Conservation (phyloP, 2,329 filamentous ascomycete genomes). For the Boeremia lycopersici region DNA sequence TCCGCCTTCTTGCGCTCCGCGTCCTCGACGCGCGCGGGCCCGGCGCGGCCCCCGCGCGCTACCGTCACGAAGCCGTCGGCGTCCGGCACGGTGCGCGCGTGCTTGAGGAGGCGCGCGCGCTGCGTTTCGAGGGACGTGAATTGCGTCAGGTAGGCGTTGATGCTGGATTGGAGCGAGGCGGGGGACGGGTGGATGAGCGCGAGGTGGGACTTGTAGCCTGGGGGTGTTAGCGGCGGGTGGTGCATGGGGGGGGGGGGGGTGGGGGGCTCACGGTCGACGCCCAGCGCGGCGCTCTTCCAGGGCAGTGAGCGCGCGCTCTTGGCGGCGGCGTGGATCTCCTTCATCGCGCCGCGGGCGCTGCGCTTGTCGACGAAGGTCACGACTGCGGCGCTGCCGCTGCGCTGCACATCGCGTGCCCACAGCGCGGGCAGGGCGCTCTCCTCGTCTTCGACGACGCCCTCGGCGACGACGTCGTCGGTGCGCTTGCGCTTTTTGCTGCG, state of each 20-base stretch:
- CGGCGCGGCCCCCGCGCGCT: conserved; percentile 71
- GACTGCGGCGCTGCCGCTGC: conserved; percentile 78
- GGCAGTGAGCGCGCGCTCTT: conserved; percentile 64
- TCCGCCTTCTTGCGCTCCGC: conserved; percentile 62
- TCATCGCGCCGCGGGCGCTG: conserved; percentile 77
- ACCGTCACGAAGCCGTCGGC: conserved; percentile 97
- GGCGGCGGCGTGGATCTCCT: conserved; percentile 69
- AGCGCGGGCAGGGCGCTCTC: conserved; percentile 68
- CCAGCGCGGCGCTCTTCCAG: conserved; percentile 65
- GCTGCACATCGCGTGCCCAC: conserved; percentile 74
- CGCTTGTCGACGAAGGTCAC: conserved; percentile 83
- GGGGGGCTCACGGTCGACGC: conserved; percentile 58
- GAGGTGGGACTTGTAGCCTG: conserved; percentile 68
- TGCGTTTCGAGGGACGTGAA: conserved; percentile 73
- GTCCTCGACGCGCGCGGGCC: conserved; percentile 75
- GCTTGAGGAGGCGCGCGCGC: conserved; percentile 65
- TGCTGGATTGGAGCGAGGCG: conserved; percentile 68
- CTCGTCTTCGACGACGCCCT: conserved; percentile 60
- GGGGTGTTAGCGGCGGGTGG: conserved; percentile 37
- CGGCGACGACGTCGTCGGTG: conserved; percentile 43
- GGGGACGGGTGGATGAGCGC: conserved; percentile 73
- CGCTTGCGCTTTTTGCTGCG: conserved; percentile 63
- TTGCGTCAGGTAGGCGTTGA: conserved; percentile 86
- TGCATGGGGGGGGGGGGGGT: conserved; percentile 25
- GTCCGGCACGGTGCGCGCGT: conserved; percentile 79